Percentiles rank a stretch among this genome's conserved stretches.
Conservation (phyloP, 2,329 filamentous ascomycete species). For the Calonectria ilicicola region DNA sequence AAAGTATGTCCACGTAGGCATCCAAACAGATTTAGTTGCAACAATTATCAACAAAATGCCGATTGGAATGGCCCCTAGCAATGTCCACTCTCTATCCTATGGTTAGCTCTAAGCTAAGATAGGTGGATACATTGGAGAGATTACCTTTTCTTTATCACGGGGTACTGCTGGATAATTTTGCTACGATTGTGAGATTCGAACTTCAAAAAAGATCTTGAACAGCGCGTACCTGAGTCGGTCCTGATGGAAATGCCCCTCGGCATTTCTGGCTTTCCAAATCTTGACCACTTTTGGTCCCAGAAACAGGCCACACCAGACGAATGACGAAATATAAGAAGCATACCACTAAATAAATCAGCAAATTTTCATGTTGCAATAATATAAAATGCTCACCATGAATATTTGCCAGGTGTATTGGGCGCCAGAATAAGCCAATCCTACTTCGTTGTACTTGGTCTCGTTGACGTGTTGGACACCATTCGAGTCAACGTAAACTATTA, state of each 20-base stretch:
- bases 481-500: background rate
- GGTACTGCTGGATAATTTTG: constrained; percentile 10
- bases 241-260: background rate
- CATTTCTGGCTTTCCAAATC: constrained; percentile 1
- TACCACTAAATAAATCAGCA: constrained; percentile 51
- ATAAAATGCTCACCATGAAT: constrained; percentile 59
- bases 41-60: constrained; percentile 60
- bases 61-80: constrained; percentile 46
- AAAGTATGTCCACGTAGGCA: constrained; percentile 71
- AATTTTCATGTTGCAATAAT: no score
- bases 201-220: background rate
- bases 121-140: accelerated
- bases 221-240: background rate
- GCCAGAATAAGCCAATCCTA: constrained; percentile 69
- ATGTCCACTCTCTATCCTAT: background rate
- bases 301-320: constrained; percentile 70
- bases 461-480: constrained; percentile 59
- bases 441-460: constrained; percentile 57
- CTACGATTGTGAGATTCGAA: background rate
- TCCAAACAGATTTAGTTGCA: constrained; percentile 64
- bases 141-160: background rate
- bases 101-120: background rate
- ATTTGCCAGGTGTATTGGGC: constrained; percentile 68
- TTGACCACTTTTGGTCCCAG: constrained; percentile 60
- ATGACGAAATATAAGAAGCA: constrained; percentile 67